phyloP scores from a whole-genome alignment of 192 early-diverging fungal species.

The Coemansia sp. region DNA sequence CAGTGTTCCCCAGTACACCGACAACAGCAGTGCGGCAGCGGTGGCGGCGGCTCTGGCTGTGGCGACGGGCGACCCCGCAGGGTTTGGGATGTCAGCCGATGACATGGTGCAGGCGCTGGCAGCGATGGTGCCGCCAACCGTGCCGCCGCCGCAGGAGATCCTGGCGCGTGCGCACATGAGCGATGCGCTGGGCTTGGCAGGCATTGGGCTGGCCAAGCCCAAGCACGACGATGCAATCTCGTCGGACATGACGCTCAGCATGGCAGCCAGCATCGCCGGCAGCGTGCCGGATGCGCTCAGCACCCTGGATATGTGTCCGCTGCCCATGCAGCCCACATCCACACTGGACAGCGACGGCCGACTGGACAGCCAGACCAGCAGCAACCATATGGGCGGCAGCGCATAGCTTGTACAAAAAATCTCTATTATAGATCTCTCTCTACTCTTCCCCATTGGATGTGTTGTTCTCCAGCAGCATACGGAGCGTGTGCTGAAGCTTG shows the following conservation, averaged over 20 bases:
- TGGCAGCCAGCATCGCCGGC: background rate
- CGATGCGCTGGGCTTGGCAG: background rate
- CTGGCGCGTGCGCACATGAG: conserved; percentile 6
- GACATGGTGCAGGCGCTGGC: conserved; percentile 14
- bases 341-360: background rate
- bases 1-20: background rate
- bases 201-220: background rate
- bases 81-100: conserved; percentile 7
- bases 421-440: background rate
- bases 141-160: conserved; percentile 11
- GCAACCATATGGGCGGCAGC: too few species aligned
- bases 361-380: background rate
- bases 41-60: conserved; percentile 16
- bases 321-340: background rate
- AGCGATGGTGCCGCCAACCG: conserved; percentile 6
- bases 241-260: background rate
- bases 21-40: background rate
- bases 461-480: too few species aligned
- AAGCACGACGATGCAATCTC: background rate
- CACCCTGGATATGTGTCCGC: background rate
- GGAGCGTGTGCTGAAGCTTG: too few species aligned
- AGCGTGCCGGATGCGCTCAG: background rate
- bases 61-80: conserved; percentile 2
- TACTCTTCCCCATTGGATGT: too few species aligned
- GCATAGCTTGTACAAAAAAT: too few species aligned